Evolutionary conservation across 2,329 filamentous ascomycete species (phyloP).

Genomic region (Daldinia eschscholtzii): DNA sequence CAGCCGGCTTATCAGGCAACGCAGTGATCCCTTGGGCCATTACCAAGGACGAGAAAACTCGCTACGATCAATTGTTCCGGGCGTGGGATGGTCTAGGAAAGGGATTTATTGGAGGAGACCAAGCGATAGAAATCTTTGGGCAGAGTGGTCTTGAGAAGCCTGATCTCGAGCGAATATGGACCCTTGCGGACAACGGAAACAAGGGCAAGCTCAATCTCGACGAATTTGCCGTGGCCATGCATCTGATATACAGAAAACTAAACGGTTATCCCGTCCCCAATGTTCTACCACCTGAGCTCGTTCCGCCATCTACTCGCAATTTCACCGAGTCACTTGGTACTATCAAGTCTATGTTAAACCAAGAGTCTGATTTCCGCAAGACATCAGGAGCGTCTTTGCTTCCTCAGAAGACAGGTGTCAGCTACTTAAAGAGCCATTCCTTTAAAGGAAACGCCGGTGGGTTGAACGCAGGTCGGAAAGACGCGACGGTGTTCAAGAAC

Average conservation of each 20-base stretch:
- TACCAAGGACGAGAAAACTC: slow-evolving; percentile 97
- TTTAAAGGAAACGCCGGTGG: slow-evolving; percentile 77
- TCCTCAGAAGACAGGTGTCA: slow-evolving; percentile 97
- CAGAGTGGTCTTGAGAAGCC: slow-evolving; percentile 93
- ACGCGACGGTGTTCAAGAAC: slow-evolving; percentile 96
- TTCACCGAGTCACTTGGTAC: slow-evolving; percentile 93
- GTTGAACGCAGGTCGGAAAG: slow-evolving; percentile 77
- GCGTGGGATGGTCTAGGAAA: slow-evolving; percentile 97
- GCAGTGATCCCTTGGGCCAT: slow-evolving; percentile 98
- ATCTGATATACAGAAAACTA: slow-evolving; percentile 96
- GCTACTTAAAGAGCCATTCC: slow-evolving; percentile 95
- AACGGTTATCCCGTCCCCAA: slow-evolving; percentile 95
- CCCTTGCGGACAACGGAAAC: slow-evolving; percentile 91
- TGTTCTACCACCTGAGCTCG: slow-evolving; percentile 88
- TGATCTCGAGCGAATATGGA: slow-evolving; percentile 95
- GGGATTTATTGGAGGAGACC: slow-evolving; percentile 90
- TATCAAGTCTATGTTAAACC: slow-evolving; percentile 88
- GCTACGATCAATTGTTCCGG: slow-evolving; percentile 94
- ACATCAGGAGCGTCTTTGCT: slow-evolving; percentile 89
- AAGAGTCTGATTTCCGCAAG: slow-evolving; percentile 91
- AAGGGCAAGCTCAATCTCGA: slow-evolving; percentile 95
- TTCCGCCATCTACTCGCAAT: slow-evolving; percentile 94
- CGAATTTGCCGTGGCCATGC: slow-evolving; percentile 98
- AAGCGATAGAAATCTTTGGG: slow-evolving; percentile 96
- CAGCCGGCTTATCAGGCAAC: slow-evolving; percentile 88